Percentiles rank a stretch among this genome's conserved stretches.
Conservation (phyloP, 495 filamentous ascomycete genomes). For the Wilcoxina mikolae region DNA sequence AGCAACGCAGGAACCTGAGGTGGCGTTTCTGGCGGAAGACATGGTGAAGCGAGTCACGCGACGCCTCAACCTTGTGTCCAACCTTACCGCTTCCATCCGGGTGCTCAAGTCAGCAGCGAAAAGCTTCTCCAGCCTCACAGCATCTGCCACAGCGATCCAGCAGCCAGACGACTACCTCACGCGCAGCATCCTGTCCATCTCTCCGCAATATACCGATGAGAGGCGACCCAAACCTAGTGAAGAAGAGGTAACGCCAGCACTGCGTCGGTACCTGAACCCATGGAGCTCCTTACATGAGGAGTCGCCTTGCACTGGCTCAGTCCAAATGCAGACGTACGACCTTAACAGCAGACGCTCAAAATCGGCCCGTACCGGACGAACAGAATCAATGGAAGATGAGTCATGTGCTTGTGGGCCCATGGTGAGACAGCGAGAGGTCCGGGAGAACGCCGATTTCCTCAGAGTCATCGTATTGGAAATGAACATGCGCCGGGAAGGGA, state of each 20-base stretch:
- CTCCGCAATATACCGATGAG: conserved; percentile 75
- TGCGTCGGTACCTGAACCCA: conserved; percentile 86
- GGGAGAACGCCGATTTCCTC: conserved; percentile 90
- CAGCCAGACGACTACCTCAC: conserved; percentile 83
- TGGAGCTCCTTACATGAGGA: conserved; percentile 53
- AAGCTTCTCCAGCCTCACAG: conserved; percentile 60
- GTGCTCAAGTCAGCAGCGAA: conserved; percentile 74
- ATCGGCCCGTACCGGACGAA: conserved; percentile 21
- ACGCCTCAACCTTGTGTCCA: conserved; percentile 64
- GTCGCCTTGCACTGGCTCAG: conserved; percentile 59
- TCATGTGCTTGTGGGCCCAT: conserved; percentile 34
- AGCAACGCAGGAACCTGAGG: conserved; percentile 22
- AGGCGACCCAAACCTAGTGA: conserved; percentile 62
- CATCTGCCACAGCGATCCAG: conserved; percentile 46
- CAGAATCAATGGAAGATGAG: background rate
- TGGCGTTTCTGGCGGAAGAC: conserved; percentile 23
- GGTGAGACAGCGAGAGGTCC: conserved; percentile 68
- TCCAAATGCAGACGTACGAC: conserved; percentile 77
- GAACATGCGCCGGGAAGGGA: conserved; percentile 86
- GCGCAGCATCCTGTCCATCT: conserved; percentile 64
- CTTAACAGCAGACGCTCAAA: conserved; percentile 25
- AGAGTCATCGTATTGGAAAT: conserved; percentile 90
- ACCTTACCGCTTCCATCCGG: conserved; percentile 79
- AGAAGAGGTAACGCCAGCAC: conserved; percentile 66
- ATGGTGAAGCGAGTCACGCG: conserved; percentile 16